phyloP scores from a whole-genome alignment of 2,329 filamentous ascomycete species.

The Fusarium sp. region DNA sequence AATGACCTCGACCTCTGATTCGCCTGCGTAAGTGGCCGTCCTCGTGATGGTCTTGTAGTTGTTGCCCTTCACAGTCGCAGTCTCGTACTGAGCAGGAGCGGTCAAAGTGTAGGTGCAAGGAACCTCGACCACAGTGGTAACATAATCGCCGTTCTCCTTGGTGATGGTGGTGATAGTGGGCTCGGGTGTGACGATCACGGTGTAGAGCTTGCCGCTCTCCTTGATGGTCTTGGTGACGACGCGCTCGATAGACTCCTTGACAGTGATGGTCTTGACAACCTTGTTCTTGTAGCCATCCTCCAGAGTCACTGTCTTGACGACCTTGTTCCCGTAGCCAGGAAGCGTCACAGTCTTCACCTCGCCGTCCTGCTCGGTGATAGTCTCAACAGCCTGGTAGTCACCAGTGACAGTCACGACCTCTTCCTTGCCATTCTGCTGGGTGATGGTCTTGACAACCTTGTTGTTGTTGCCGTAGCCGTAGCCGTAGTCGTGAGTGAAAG shows the following conservation, averaged over 20 bases:
- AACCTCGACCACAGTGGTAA: constrained; percentile 33
- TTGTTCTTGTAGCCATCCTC: constrained; percentile 24
- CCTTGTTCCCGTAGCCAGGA: constrained; percentile 6
- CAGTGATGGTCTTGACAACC: constrained; percentile 32
- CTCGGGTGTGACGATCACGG: constrained; percentile 35
- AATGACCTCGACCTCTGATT: constrained; percentile 45
- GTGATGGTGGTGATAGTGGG: constrained; percentile 32
- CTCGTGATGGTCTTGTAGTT: constrained; percentile 27
- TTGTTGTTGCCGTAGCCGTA: not conserved
- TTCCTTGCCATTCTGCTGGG: not conserved
- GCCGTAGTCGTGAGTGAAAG: constrained; percentile 3
- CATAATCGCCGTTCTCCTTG: constrained; percentile 27
- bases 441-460: constrained; percentile 22
- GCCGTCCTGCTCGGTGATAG: constrained; percentile 25
- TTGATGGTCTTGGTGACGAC: constrained; percentile 40
- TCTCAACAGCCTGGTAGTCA: constrained; percentile 19
- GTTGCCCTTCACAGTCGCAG: constrained; percentile 38
- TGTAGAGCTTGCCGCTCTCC: constrained; percentile 35
- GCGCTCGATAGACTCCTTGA: constrained; percentile 21
- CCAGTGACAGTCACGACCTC: constrained; percentile 1
- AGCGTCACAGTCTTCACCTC: constrained; percentile 23
- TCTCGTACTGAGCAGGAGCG: constrained; percentile 37
- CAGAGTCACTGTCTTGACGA: constrained; percentile 26
- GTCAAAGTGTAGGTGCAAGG: constrained; percentile 38
- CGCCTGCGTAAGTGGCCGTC: constrained; percentile 31